A percentile compares a stretch with the other conserved stretches of the same genome.
These are phyloP conservation scores for Fusarium palustre DNA, from an alignment of 2,329 filamentous ascomycete species.

Conservation along the genomic window DNA sequence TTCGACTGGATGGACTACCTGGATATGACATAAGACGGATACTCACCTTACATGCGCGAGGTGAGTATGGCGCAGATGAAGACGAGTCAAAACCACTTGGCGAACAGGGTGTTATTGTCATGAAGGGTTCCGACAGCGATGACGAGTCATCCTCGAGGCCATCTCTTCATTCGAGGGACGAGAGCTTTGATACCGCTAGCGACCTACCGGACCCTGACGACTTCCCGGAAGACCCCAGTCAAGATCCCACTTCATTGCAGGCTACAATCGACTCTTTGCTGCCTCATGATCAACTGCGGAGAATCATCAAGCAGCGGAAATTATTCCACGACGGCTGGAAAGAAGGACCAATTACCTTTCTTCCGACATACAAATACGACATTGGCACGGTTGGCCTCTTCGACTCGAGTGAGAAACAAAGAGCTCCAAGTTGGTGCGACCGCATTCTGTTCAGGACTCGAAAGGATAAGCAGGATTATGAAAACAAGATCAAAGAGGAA, in stretches of 20 bases:
- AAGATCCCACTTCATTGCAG: conserved; percentile 87
- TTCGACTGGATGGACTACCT: conserved; percentile 86
- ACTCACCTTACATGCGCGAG: conserved; percentile 82
- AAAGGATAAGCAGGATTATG: conserved; percentile 74
- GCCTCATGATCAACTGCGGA: conserved; percentile 86
- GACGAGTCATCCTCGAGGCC: conserved; percentile 57
- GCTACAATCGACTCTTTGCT: conserved; percentile 88
- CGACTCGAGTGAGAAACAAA: conserved; percentile 93
- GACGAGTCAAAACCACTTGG: conserved; percentile 55
- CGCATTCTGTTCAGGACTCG: conserved; percentile 88
- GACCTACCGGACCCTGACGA: conserved; percentile 73
- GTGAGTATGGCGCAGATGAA: conserved; percentile 74
- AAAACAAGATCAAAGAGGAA: conserved; percentile 71
- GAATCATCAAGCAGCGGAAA: conserved; percentile 79
- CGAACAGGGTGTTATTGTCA: conserved; percentile 64
- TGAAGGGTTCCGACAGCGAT: conserved; percentile 58
- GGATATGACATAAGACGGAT: conserved; percentile 90
- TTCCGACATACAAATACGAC: conserved; percentile 98
- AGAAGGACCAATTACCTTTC: conserved; percentile 87
- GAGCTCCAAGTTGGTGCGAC: conserved; percentile 97
- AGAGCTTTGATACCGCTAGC: conserved; percentile 56
- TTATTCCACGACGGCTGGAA: conserved; percentile 92
- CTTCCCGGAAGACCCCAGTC: conserved; percentile 73
- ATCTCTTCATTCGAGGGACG: conserved; percentile 50
- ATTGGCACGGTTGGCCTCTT: conserved; percentile 92